These are phyloP conservation scores for Wallacemonas collosoma DNA, from an alignment of 208 protist genomes.

Conservation along the genomic window DNA sequence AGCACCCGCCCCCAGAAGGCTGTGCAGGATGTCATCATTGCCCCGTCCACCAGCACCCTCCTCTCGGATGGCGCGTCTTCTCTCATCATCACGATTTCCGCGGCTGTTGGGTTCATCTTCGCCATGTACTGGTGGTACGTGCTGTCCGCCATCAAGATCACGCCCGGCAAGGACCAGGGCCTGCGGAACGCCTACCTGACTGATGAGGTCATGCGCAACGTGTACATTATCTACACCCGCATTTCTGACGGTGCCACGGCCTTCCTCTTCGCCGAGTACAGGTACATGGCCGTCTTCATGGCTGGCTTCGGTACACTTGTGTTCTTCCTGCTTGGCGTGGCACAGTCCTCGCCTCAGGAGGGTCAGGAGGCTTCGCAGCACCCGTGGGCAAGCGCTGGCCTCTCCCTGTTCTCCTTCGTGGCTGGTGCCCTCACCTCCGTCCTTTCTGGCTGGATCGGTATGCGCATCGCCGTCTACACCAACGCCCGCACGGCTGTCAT, in stretches of 20 bases:
- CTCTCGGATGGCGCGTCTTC: conserved; percentile 41
- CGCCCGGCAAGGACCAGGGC: conserved; percentile 58
- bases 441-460: conserved; percentile 86
- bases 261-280: conserved; percentile 86
- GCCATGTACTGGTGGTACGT: conserved; percentile 88
- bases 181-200: conserved; percentile 71
- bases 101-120: conserved; percentile 67
- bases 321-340: conserved; percentile 76
- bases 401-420: conserved; percentile 76
- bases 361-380: conserved; percentile 25
- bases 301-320: conserved; percentile 69
- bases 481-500: conserved; percentile 86
- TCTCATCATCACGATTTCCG: conserved; percentile 52
- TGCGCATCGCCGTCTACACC: conserved; percentile 91
- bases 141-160: conserved; percentile 57
- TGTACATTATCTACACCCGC: conserved; percentile 80
- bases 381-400: conserved; percentile 64
- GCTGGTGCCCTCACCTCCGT: conserved; percentile 76
- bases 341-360: conserved; percentile 46
- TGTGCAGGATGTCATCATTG: background rate
- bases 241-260: conserved; percentile 78
- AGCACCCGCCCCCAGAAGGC: conserved; percentile 1
- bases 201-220: conserved; percentile 86
- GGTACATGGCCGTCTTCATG: conserved; percentile 88
- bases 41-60: conserved; percentile 15